These are phyloP conservation scores for Aspergillus niger DNA, from an alignment of 2,329 filamentous ascomycete genomes.

Conservation along the genomic window DNA sequence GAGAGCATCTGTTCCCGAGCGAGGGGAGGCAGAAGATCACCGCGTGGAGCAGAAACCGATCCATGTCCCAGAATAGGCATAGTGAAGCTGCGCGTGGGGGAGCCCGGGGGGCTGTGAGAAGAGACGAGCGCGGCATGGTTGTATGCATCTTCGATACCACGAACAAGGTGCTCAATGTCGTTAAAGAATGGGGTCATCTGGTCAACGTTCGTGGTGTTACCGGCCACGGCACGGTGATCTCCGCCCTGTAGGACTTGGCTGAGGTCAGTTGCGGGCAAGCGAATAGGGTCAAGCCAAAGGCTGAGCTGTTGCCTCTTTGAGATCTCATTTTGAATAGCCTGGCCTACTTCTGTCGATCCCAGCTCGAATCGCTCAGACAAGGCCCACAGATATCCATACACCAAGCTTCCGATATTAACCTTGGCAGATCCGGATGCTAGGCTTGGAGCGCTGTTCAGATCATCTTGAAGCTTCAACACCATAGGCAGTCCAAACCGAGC, in stretches of 20 bases:
- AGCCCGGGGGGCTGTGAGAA: constrained; percentile 68
- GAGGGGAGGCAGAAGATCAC: constrained; percentile 63
- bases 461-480: constrained; percentile 85
- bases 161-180: constrained; percentile 69
- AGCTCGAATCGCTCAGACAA: constrained; percentile 77
- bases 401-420: constrained; percentile 77
- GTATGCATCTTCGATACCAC: constrained; percentile 73
- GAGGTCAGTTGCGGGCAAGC: constrained; percentile 67
- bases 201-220: constrained; percentile 47
- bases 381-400: constrained; percentile 86
- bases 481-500: constrained; percentile 78
- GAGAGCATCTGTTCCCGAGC: constrained; percentile 75
- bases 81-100: constrained; percentile 66
- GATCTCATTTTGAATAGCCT: constrained; percentile 74
- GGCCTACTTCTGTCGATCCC: constrained; percentile 68
- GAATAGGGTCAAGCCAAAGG: constrained; percentile 77
- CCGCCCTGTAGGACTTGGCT: constrained; percentile 62
- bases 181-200: constrained; percentile 69
- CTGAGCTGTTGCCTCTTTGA: constrained; percentile 69
- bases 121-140: constrained; percentile 63
- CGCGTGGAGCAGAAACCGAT: constrained; percentile 38
- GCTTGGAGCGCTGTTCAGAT: constrained; percentile 54
- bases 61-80: constrained; percentile 61
- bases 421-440: constrained; percentile 61
- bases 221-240: constrained; percentile 29